phyloP scores from a whole-genome alignment of 257 asterid genomes.

The Henckelia pumila region DNA sequence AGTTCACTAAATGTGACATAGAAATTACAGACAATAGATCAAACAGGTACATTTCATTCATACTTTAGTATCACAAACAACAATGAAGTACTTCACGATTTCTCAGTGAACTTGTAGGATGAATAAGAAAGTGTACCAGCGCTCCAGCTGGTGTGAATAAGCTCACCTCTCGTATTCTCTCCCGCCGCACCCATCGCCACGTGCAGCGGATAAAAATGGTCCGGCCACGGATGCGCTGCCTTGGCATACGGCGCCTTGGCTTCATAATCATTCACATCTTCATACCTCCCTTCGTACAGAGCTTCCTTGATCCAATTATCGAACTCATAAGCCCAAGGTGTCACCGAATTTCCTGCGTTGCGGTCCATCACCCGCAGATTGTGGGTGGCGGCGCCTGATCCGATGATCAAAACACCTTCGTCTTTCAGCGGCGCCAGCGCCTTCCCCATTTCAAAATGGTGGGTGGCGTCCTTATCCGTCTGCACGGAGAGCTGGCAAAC shows the following conservation, averaged over 20 bases:
- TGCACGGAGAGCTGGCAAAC: constrained; percentile 60
- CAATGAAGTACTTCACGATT: not conserved
- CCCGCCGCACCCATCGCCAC: constrained; percentile 73
- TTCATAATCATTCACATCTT: constrained; percentile 43
- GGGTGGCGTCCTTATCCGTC: constrained; percentile 43
- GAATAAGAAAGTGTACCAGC: constrained; percentile 48
- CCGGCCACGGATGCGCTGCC: constrained; percentile 52
- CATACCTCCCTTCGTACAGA: constrained; percentile 44
- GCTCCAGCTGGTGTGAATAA: constrained; percentile 58
- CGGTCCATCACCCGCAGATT: constrained; percentile 36
- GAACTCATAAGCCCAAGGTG: constrained; percentile 46
- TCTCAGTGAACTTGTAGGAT: constrained; percentile 40
- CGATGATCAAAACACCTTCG: constrained; percentile 46
- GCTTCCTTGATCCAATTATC: constrained; percentile 48
- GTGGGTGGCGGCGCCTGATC: constrained; percentile 55
- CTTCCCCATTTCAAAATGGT: constrained; percentile 45
- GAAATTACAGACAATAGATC: not conserved
- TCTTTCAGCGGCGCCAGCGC: constrained; percentile 45
- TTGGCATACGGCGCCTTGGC: constrained; percentile 51
- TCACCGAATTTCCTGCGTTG: constrained; percentile 26
- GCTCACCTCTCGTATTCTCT: constrained; percentile 42
- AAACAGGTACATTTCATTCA: not conserved
- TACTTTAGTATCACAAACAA: not conserved
- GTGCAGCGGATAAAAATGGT: constrained; percentile 60
- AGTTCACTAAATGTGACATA: not conserved